A percentile compares a stretch with the other conserved stretches of the same genome.
phyloP scores from a whole-genome alignment of 2,329 filamentous ascomycete genomes.

The Venturia carpophila region DNA sequence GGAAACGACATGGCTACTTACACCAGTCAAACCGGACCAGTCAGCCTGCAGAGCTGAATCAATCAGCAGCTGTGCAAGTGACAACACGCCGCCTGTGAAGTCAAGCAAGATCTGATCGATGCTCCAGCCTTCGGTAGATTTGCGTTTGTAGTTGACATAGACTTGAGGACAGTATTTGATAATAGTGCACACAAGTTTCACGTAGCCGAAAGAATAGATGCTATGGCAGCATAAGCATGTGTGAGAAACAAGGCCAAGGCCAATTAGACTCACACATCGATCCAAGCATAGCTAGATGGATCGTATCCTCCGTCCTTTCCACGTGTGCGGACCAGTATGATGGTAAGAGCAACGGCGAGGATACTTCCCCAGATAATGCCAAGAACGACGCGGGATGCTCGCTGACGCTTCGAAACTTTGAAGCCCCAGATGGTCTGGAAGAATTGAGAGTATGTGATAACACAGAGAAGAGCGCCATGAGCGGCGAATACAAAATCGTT shows the following conservation, averaged over 20 bases:
- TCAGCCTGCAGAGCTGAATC: constrained; percentile 78
- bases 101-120: constrained; percentile 81
- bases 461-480: constrained; percentile 67
- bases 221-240: constrained; percentile 27
- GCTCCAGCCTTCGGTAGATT: constrained; percentile 81
- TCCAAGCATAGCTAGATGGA: constrained; percentile 51
- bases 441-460: constrained; percentile 71
- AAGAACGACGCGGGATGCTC: constrained; percentile 54
- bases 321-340: constrained; percentile 35
- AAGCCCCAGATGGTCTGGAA: constrained; percentile 69
- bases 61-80: constrained; percentile 70
- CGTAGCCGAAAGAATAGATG: constrained; percentile 68
- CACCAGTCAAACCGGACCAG: constrained; percentile 83
- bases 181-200: constrained; percentile 81
- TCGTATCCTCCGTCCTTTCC: constrained; percentile 40
- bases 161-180: constrained; percentile 91
- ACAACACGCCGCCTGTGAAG: constrained; percentile 71
- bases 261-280: constrained; percentile 46
- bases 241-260: constrained; percentile 32
- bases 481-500: constrained; percentile 87
- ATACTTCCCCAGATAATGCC: constrained; percentile 64
- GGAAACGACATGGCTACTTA: not conserved
- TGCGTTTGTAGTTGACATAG: constrained; percentile 72
- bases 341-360: constrained; percentile 42
- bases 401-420: constrained; percentile 46